phyloP scores from a whole-genome alignment of 208 protist species.

The Acanthamoeba rhysodes region DNA sequence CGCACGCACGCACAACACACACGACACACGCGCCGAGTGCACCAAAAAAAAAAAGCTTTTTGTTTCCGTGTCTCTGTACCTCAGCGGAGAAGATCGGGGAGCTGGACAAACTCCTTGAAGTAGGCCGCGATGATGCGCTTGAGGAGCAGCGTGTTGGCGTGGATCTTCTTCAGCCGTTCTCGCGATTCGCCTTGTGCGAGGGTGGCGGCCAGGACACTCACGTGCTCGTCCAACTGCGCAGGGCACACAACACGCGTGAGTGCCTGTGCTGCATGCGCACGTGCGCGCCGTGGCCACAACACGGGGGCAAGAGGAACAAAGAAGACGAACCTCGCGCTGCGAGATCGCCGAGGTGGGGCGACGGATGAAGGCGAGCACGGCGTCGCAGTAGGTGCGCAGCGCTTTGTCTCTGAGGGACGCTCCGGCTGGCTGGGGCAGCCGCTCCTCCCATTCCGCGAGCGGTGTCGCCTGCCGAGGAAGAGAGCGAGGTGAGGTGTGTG shows the following conservation, averaged over 20 bases:
- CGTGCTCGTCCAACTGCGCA: not conserved
- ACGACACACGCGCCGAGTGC: no score
- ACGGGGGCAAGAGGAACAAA: not conserved
- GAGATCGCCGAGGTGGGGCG: not conserved
- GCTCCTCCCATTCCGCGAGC: not conserved
- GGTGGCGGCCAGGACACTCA: not conserved
- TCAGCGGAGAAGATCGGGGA: not conserved
- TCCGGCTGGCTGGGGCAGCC: not conserved
- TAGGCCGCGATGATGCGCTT: conserved; percentile 42
- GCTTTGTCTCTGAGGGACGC: not conserved
- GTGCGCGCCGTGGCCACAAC: no score
- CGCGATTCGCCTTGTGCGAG: conserved; percentile 20
- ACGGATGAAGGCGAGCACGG: not conserved
- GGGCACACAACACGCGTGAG: no score
- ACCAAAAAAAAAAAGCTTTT: no score
- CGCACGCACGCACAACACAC: no score
- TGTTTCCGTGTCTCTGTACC: no score
- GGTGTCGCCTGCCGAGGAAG: not conserved
- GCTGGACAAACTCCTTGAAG: conserved; percentile 12
- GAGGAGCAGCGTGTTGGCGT: conserved; percentile 46
- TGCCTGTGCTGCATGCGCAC: no score
- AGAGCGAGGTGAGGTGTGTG: no score
- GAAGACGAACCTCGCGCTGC: not conserved
- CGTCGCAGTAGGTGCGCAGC: not conserved
- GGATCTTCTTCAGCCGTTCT: conserved; percentile 43